These are phyloP conservation scores for Begonia masoniana DNA, from an alignment of 306 rosid species.

Conservation along the genomic window DNA sequence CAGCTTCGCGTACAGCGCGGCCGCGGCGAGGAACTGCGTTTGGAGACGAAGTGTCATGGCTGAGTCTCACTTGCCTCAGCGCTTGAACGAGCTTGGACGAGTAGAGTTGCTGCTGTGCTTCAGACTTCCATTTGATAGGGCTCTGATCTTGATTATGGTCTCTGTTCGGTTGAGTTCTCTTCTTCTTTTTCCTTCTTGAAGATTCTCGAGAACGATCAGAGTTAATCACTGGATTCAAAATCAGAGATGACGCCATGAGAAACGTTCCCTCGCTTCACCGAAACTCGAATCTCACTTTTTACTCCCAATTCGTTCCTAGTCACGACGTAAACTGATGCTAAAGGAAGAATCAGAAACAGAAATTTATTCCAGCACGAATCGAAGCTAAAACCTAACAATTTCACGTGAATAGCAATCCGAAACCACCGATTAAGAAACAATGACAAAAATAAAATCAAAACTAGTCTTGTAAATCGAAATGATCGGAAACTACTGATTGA, in stretches of 20 bases:
- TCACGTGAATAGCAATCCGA: too few species aligned
- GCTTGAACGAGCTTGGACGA: slow-evolving; percentile 62
- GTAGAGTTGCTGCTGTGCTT: slow-evolving; percentile 61
- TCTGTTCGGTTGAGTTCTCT: slow-evolving; percentile 29
- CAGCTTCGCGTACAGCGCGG: slow-evolving; percentile 63
- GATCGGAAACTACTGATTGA: too few species aligned
- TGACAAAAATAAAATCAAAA: too few species aligned
- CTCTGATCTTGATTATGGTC: slow-evolving; percentile 22
- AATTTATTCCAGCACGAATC: too few species aligned
- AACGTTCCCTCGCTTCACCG: too few species aligned
- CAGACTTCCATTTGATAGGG: slow-evolving; percentile 50
- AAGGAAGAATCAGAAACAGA: too few species aligned
- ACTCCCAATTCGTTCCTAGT: too few species aligned
- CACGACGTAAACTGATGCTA: too few species aligned
- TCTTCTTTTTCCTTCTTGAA: slow-evolving; percentile 39
- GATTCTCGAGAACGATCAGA: slow-evolving; percentile 42
- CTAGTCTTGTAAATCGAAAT: too few species aligned
- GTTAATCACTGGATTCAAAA: slow-evolving; percentile 32
- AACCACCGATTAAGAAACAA: too few species aligned
- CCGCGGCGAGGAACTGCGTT: slow-evolving; percentile 30
- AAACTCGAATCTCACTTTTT: too few species aligned
- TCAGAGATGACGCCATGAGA: slow-evolving; percentile 39
- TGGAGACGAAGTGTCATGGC: slow-evolving; percentile 4
- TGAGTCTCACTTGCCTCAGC: slow-evolving; percentile 33
- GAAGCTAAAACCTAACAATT: too few species aligned